Conservation (phyloP, 1,284 basidiomycete species). For the Agroathelia rolfsii region DNA sequence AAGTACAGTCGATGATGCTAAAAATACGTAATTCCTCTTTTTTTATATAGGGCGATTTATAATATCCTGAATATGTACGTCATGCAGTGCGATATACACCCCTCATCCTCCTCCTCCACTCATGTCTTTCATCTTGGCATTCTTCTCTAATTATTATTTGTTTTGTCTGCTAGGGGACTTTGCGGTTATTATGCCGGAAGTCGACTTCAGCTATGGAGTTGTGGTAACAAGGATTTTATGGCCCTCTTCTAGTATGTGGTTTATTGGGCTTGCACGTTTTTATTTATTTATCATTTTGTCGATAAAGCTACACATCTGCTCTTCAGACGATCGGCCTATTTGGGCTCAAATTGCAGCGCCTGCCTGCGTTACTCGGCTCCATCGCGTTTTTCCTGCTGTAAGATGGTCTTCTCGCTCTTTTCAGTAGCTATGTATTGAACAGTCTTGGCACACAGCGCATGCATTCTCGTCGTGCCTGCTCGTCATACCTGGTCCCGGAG, state of each 20-base stretch:
- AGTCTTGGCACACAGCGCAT: slow-evolving; percentile 27
- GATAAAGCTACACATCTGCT: slow-evolving; percentile 38
- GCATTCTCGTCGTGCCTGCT: slow-evolving; percentile 43
- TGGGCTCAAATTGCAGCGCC: slow-evolving; percentile 59
- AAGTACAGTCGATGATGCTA: too few species aligned
- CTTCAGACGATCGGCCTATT: slow-evolving; percentile 72
- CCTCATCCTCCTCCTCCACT: slow-evolving; percentile 7
- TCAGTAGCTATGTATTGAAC: background rate
- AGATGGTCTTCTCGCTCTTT: slow-evolving; percentile 14
- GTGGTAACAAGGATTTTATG: slow-evolving; percentile 47
- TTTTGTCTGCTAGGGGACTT: slow-evolving; percentile 30
- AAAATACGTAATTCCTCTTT: too few species aligned
- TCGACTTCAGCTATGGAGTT: slow-evolving; percentile 21
- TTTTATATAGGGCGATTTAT: too few species aligned
- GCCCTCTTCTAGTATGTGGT: slow-evolving; percentile 63
- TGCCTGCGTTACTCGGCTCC: slow-evolving; percentile 55
- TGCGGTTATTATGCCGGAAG: slow-evolving; percentile 41
- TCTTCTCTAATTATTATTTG: slow-evolving; percentile 8
- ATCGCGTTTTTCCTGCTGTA: slow-evolving; percentile 50
- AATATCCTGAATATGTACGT: too few species aligned
- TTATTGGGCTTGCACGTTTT: too few species aligned
- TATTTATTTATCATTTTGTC: slow-evolving; percentile 12
- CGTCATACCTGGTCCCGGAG: slow-evolving; percentile 43
- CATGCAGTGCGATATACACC: slow-evolving; percentile 3
- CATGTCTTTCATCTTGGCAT: slow-evolving; percentile 26